These are phyloP conservation scores for Boletellus sp. DNA, from an alignment of 768 basidiomycete species.

Conservation along the genomic window DNA sequence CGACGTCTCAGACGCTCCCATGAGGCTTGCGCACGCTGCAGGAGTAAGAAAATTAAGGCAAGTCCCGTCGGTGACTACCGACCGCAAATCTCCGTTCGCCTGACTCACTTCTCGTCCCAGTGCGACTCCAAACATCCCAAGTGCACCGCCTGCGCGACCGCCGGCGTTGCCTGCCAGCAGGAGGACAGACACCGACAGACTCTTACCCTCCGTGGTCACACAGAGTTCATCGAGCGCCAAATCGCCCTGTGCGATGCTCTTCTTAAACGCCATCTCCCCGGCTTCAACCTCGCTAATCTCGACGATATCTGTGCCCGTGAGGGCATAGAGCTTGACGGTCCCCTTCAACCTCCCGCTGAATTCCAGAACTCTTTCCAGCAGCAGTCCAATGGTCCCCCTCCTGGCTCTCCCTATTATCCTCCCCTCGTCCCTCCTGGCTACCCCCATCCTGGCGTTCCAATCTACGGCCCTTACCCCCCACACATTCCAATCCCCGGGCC, in stretches of 20 bases:
- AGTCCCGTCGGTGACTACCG: slow-evolving; percentile 65
- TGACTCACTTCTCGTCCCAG: slow-evolving; percentile 44
- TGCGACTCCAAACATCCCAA: slow-evolving; percentile 89
- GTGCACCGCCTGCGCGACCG: slow-evolving; percentile 81
- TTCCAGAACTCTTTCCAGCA: slow-evolving; percentile 33
- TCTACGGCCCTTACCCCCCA: slow-evolving; percentile 43
- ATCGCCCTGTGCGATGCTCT: slow-evolving; percentile 75
- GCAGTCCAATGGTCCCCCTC: slow-evolving; percentile 23
- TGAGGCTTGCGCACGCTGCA: slow-evolving; percentile 89
- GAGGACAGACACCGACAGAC: slow-evolving; percentile 87
- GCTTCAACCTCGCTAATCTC: slow-evolving; percentile 62
- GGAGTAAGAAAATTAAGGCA: slow-evolving; percentile 96
- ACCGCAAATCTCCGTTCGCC: slow-evolving; percentile 75
- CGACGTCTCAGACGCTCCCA: slow-evolving; percentile 83
- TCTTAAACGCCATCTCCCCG: slow-evolving; percentile 67
- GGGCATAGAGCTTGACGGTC: slow-evolving; percentile 51
- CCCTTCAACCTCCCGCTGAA: slow-evolving; percentile 25
- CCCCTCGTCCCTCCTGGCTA: slow-evolving; percentile 43
- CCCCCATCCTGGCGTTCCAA: slow-evolving; percentile 40
- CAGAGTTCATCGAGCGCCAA: slow-evolving; percentile 78
- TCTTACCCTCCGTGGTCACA: slow-evolving; percentile 79
- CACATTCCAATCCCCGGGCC: slow-evolving; percentile 39
- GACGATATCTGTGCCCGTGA: slow-evolving; percentile 64
- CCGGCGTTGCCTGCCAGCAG: slow-evolving; percentile 77
- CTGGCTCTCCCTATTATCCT: slow-evolving; percentile 31